These are phyloP conservation scores for Alisma plantagoaquatica DNA, from an alignment of 106 monocot species.

Conservation along the genomic window DNA sequence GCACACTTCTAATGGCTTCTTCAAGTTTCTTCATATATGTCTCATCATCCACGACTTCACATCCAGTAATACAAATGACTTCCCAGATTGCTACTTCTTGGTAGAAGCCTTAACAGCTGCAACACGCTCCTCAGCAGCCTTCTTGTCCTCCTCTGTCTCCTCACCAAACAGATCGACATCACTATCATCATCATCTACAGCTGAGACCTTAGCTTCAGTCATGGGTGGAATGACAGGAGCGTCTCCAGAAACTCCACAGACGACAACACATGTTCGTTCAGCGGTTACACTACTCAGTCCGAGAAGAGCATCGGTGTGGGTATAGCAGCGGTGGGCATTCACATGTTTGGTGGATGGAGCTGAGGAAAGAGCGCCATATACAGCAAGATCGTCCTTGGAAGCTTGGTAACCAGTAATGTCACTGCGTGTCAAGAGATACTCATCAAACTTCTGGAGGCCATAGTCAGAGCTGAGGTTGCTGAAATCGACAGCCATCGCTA, in stretches of 20 bases:
- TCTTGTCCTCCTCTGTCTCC: constrained; percentile 97
- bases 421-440: constrained; percentile 79
- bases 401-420: constrained; percentile 94
- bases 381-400: constrained; percentile 84
- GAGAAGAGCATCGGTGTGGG: constrained; percentile 82
- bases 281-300: constrained; percentile 52
- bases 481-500: constrained; percentile 74
- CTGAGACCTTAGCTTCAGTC: constrained; percentile 71
- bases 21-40: constrained; percentile 90
- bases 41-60: constrained; percentile 93
- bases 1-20: constrained; percentile 50
- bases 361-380: constrained; percentile 31
- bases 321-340: constrained; percentile 80
- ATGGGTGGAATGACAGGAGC: constrained; percentile 38
- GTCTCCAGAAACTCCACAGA: constrained; percentile 36
- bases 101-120: constrained; percentile 70
- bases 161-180: constrained; percentile 96
- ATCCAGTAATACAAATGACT: constrained; percentile 79
- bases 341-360: constrained; percentile 45
- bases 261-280: constrained; percentile 58
- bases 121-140: constrained; percentile 37
- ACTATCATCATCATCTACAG: constrained; percentile 49
- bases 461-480: constrained; percentile 28
- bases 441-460: constrained; percentile 83
- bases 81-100: constrained; percentile 94